Evolutionary conservation across 2,329 filamentous ascomycete species (phyloP).

Genomic region (Sclerotinia subarctica): DNA sequence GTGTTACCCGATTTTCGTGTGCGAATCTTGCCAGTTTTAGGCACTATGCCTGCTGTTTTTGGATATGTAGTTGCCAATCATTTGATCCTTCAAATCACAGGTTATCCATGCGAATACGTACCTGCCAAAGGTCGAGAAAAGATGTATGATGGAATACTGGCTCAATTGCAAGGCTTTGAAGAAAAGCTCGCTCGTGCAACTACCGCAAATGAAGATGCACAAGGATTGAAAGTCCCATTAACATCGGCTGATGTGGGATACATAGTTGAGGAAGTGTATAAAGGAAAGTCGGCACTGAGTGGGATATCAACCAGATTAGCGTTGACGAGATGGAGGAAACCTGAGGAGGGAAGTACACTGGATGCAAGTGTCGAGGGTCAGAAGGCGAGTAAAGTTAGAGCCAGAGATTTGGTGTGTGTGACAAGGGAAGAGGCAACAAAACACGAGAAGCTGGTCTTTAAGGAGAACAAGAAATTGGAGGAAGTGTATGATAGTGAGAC

Average conservation of each 20-base stretch:
- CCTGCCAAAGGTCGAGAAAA: slow-evolving; percentile 81
- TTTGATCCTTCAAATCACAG: slow-evolving; percentile 75
- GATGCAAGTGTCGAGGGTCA: slow-evolving; percentile 69
- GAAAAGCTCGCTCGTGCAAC: slow-evolving; percentile 61
- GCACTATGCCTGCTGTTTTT: slow-evolving; percentile 97
- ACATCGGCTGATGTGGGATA: slow-evolving; percentile 81
- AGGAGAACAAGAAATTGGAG: slow-evolving; percentile 61
- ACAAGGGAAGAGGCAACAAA: slow-evolving; percentile 82
- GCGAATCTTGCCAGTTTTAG: slow-evolving; percentile 89
- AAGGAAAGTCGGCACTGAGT: slow-evolving; percentile 77
- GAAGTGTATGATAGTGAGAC: slow-evolving; percentile 71
- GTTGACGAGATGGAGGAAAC: slow-evolving; percentile 76
- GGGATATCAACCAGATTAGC: slow-evolving; percentile 76
- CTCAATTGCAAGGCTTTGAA: slow-evolving; percentile 71
- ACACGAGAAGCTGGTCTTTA: slow-evolving; percentile 78
- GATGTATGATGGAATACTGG: slow-evolving; percentile 83
- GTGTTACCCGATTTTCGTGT: slow-evolving; percentile 91
- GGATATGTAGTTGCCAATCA: slow-evolving; percentile 91
- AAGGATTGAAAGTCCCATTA: slow-evolving; percentile 77
- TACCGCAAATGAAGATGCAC: slow-evolving; percentile 45
- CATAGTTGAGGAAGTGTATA: slow-evolving; percentile 83
- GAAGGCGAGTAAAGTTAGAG: slow-evolving; percentile 65
- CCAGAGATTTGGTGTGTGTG: slow-evolving; percentile 80
- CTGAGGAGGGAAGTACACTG: slow-evolving; percentile 52
- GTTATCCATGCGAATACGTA: slow-evolving; percentile 83